Evolutionary conservation across 768 basidiomycete species (phyloP), one percentile per base, ranked within the genome.

Genomic region (Tylopilus vinaceipallidus): DNA sequence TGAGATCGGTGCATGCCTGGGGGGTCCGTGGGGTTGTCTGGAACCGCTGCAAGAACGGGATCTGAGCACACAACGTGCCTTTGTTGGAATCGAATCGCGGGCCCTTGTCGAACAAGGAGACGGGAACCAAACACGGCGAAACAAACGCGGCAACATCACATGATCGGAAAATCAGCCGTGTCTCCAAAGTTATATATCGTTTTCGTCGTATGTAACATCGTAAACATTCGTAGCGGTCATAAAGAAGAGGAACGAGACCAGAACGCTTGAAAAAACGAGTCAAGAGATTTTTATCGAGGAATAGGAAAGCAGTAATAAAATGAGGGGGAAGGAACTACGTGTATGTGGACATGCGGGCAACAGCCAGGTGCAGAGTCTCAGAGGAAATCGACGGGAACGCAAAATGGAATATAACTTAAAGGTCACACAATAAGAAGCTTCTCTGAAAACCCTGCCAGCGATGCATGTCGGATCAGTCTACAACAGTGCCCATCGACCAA

Each of bases 81-180:
- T 52, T 63, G 17, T 58, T 38, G 30, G 38, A 10, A 41, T 39
- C 27, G 17, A 47, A 58, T 35, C 57, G 79, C 72, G 77, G 62
- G 3, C 77, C 79, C 58, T 69, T 77, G 32, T 75, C 66, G 52
- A 82, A 82, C 70, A 76, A 26, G 26, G 23, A 53, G 63, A 23
- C 60, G 33, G 40, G 2, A 6, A 7, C 48, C 47, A 64, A 68
- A 63, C 38, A 60, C 3, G 10, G 17, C 3, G 4, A 52, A 59
- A 60, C 37, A 62, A 44, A 56, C 60, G 45, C 57, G 54, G 51
- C n/a, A 20, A 5, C 44, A 39, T 52, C 60, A 62, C 64, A 49
- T 58, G 65, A 51, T 30, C 45, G 13, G 12, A 55, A 64, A 62
- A 52, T 58, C 56, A 65, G 47, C 42, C 50, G 32, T 44, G 39